Evolutionary conservation across 176 grass and related monocot genomes (phyloP).

Genomic region (Hsuehochloa calcarea): DNA sequence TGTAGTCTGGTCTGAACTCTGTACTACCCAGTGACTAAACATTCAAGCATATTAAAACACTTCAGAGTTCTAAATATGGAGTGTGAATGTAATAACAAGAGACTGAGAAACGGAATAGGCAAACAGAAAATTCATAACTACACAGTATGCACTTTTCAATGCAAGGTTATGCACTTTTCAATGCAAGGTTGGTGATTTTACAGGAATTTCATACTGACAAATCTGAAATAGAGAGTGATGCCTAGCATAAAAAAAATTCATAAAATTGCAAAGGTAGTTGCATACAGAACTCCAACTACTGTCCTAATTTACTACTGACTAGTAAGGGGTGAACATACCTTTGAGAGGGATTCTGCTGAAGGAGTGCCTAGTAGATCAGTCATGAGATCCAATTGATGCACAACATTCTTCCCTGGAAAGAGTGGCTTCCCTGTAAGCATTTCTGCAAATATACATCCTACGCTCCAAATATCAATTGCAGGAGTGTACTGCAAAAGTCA

Average conservation of each 20-base stretch:
- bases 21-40: not conserved
- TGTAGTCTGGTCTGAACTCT: not conserved
- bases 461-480: constrained; percentile 92
- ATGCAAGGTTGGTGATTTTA: constrained; percentile 7
- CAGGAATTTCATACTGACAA: not conserved
- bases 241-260: not conserved
- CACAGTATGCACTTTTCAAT: not conserved
- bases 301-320: not conserved
- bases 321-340: constrained; percentile 41
- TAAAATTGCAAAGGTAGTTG: not conserved
- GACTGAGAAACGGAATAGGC: not conserved
- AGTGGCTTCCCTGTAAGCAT: constrained; percentile 86
- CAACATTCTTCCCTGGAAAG: constrained; percentile 96
- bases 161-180: not conserved
- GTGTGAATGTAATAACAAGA: not conserved
- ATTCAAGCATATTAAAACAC: not conserved
- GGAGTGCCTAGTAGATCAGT: constrained; percentile 90
- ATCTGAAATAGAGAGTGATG: not conserved
- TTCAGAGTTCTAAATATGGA: not conserved
- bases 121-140: constrained; percentile 3
- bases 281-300: not conserved
- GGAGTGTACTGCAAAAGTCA: constrained; percentile 78
- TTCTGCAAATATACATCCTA: constrained; percentile 93
- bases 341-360: constrained; percentile 71
- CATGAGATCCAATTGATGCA: constrained; percentile 93